Conservation (phyloP, 768 basidiomycete species). For the Kwoniella mangroviensis region DNA sequence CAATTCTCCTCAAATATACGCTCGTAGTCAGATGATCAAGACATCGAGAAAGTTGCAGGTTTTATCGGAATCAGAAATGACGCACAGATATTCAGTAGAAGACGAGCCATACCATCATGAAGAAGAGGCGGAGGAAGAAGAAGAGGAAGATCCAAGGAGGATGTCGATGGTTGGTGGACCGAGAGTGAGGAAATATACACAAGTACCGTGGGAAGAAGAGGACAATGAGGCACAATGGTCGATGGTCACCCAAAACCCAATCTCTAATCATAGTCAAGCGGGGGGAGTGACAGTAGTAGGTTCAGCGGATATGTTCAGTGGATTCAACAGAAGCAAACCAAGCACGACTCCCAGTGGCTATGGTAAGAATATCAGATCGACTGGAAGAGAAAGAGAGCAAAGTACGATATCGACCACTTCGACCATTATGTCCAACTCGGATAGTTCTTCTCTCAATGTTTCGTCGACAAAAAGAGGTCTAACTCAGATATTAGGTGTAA, state of each 20-base stretch:
- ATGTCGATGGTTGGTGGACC: conserved; percentile 35
- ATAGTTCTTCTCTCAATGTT: conserved; percentile 5
- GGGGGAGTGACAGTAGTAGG: conserved; percentile 12
- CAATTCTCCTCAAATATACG: not conserved
- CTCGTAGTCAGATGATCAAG: conserved; percentile 3
- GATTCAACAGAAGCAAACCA: conserved; percentile 18
- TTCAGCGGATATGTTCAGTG: conserved; percentile 27
- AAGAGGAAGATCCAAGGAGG: conserved; percentile 26
- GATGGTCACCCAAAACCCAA: not conserved
- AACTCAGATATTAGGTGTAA: conserved; percentile 12
- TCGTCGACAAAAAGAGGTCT: conserved; percentile 17
- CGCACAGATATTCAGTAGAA: too few species aligned
- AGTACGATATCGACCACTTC: not conserved
- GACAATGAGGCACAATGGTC: not conserved
- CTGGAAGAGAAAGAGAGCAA: not conserved
- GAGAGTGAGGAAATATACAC: conserved; percentile 26
- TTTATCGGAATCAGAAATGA: conserved; percentile 12
- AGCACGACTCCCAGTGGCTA: not conserved
- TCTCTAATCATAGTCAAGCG: not conserved
- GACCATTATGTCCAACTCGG: not conserved
- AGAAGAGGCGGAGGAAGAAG: conserved; percentile 17
- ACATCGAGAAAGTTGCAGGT: conserved; percentile 8
- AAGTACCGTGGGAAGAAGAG: conserved; percentile 31
- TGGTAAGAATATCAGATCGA: not conserved
- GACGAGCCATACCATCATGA: not conserved